Base-by-base conservation (phyloP, 352 stramenopile species). In the Phytophthora sansomeana region DNA sequence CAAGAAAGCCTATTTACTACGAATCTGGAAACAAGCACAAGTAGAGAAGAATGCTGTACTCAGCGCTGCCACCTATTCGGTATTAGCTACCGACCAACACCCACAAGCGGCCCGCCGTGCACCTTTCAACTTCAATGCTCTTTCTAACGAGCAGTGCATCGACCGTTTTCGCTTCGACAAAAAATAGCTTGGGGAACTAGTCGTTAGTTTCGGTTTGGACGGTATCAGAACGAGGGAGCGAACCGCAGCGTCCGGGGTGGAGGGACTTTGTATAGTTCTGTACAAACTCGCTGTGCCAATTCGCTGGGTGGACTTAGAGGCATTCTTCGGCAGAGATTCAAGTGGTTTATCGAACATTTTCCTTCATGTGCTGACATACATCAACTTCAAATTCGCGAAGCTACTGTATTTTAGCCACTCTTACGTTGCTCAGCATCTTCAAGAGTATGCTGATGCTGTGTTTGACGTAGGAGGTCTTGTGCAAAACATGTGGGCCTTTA, bases 281-380 rank as follows among this genome's bases (percentile, higher is more conserved):
- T 58, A 69, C 46, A 63, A 58, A 30, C 13, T 58, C 4, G 21
- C 44, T 7, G 39, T 55, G 11, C 47, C 61, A 0, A 8, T 69
- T 17, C 52, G 52, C 6, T 69, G 52, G 53, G 5, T n/a, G 4
- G 44, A 63, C 30, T 19, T 63, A 1, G 52, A 58, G 16, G 8
- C 9, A 5, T 11, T 56, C 41, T 69, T 63, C 11, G 36, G 52
- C 1, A 33, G 52, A 17, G 2, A 32, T 5, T 9, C 61, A 29
- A 69, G 52, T 35, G 52, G 38, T 30, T 3, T 63, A 13, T 69
- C 61, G 6, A 69, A 58, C 13, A 8, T 63, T 6, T 69, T 63
- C n/a, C 19, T 69, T 6, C 53, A 63, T 19, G 30, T 54, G 1
- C 8, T 63, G 9, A 24, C 7, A 3, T 30, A 49, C n/a, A 39